These are phyloP conservation scores for Epichloe gansuensis DNA, from an alignment of 2,329 filamentous ascomycete genomes.

Conservation along the genomic window DNA sequence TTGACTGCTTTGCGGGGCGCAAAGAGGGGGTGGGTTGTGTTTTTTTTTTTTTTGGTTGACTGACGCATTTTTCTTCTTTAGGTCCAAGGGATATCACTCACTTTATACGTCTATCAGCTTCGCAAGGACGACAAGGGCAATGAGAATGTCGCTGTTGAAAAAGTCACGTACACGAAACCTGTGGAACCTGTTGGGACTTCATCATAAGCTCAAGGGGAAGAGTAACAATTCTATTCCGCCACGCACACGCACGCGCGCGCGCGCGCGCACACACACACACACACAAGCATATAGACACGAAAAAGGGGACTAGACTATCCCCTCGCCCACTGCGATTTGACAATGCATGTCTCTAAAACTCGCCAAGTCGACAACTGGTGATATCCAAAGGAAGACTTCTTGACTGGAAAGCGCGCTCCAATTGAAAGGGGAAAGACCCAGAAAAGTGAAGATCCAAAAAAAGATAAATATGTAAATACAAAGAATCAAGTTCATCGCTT, in stretches of 20 bases:
- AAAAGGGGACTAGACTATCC: neutral
- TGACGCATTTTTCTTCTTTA: slow-evolving; percentile 21
- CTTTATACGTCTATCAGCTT: slow-evolving; percentile 86
- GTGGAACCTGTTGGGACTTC: slow-evolving; percentile 43
- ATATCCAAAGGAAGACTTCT: slow-evolving; percentile 10
- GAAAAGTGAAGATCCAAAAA: slow-evolving; percentile 10
- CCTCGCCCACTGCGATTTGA: slow-evolving; percentile 7
- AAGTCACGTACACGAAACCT: slow-evolving; percentile 74
- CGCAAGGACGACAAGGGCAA: slow-evolving; percentile 63
- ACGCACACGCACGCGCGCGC: neutral
- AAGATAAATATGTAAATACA: slow-evolving; percentile 17
- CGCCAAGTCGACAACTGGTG: neutral
- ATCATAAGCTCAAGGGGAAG: slow-evolving; percentile 25
- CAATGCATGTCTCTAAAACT: slow-evolving; percentile 9
- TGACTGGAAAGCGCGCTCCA: slow-evolving; percentile 6
- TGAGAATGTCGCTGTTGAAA: slow-evolving; percentile 72
- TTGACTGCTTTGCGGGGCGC: neutral
- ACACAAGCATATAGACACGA: neutral
- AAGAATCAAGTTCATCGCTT: slow-evolving; percentile 20
- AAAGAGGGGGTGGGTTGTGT: no score
- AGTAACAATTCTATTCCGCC: neutral
- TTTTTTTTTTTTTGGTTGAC: neutral
- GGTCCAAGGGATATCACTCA: slow-evolving; percentile 93
- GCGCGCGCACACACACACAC: no score
- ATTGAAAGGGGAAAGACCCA: slow-evolving; percentile 5